Evolutionary conservation across 129 eudicot genomes (phyloP).

Genomic region (Arctium lappa): DNA sequence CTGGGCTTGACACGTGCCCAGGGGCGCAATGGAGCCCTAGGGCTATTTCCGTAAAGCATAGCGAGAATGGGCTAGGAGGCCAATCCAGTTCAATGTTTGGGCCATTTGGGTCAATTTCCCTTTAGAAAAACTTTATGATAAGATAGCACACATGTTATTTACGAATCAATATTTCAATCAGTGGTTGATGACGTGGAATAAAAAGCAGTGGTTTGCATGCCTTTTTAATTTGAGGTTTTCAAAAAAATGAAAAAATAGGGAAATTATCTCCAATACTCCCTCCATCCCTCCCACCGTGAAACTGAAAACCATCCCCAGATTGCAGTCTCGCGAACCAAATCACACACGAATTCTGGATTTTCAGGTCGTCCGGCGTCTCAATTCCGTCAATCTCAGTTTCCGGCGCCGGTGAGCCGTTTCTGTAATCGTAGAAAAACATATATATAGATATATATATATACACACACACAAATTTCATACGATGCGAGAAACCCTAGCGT

Average conservation of each 20-base stretch:
- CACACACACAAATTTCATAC: not conserved
- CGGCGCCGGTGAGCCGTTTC: slow-evolving; percentile 14
- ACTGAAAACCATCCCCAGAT: not conserved
- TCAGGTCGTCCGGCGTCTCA: not conserved
- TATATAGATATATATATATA: not conserved
- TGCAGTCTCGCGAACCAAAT: not conserved
- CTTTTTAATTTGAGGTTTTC: slow-evolving; percentile 2
- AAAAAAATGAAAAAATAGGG: not conserved
- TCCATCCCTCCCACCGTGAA: not conserved
- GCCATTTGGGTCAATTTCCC: too few species aligned
- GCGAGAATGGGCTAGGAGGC: too few species aligned
- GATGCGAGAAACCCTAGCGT: slow-evolving; percentile 30
- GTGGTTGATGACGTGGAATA: not conserved
- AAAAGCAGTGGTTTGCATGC: slow-evolving; percentile 1
- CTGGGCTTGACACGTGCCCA: too few species aligned
- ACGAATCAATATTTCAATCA: not conserved
- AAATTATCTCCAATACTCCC: not conserved
- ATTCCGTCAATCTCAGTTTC: not conserved
- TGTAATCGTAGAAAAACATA: not conserved
- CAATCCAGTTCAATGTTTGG: too few species aligned
- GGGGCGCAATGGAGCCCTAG: too few species aligned
- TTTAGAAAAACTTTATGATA: too few species aligned
- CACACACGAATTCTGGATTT: not conserved
- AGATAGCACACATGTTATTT: too few species aligned
- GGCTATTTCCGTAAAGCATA: too few species aligned